These are phyloP conservation scores for Euphrasia confusa DNA, from an alignment of 257 asterid species.

Conservation along the genomic window DNA sequence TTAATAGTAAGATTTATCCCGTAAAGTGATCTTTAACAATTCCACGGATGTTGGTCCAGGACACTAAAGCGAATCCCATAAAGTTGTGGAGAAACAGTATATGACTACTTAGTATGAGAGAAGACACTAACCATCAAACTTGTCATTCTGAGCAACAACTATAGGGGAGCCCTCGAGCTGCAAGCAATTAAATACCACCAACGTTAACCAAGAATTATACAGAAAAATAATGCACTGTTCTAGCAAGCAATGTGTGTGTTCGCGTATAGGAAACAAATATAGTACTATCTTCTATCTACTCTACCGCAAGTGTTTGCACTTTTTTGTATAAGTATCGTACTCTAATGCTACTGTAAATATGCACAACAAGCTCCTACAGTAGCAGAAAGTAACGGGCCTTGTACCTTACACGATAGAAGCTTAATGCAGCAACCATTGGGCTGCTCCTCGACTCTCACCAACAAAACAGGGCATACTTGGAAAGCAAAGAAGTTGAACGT, in stretches of 20 bases:
- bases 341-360: background rate
- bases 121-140: conserved; percentile 65
- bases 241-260: background rate
- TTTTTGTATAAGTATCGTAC: background rate
- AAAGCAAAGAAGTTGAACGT: conserved; percentile 78
- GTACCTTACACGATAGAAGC: conserved; percentile 91
- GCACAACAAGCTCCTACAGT: background rate
- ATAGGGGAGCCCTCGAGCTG: conserved; percentile 90
- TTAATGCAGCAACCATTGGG: conserved; percentile 84
- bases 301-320: background rate
- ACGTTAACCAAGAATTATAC: conserved; percentile 15
- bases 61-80: conserved; percentile 9
- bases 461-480: conserved; percentile 89
- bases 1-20: background rate
- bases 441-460: conserved; percentile 94
- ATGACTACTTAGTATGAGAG: conserved; percentile 3
- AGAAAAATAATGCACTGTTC: background rate
- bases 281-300: background rate
- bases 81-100: background rate
- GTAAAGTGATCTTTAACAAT: background rate
- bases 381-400: background rate
- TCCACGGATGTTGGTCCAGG: background rate
- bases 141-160: conserved; percentile 86
- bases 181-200: conserved; percentile 32
- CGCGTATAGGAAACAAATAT: background rate